Evolutionary conservation across 2,329 filamentous ascomycete genomes (phyloP).

Genomic region (Paramyrothecium roridum): DNA sequence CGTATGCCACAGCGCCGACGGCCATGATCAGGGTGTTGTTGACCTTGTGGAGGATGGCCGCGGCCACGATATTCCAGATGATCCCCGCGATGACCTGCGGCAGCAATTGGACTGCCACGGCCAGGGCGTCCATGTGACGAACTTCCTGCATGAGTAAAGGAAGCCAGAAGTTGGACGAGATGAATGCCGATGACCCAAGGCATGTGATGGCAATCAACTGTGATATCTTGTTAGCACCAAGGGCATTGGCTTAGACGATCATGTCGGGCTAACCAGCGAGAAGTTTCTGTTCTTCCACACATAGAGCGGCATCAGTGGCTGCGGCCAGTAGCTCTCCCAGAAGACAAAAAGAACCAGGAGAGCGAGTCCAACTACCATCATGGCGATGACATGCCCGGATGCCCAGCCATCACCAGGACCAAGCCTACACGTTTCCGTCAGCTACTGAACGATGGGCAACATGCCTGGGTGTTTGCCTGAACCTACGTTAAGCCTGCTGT

Average conservation of each 20-base stretch:
- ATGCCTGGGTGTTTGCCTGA: background rate
- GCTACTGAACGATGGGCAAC: background rate
- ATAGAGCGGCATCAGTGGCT: slow-evolving; percentile 50
- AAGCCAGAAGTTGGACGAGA: slow-evolving; percentile 59
- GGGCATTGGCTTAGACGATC: background rate
- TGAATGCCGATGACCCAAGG: slow-evolving; percentile 62
- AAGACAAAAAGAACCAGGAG: slow-evolving; percentile 55
- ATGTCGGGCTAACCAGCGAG: slow-evolving; percentile 44
- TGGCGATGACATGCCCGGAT: slow-evolving; percentile 57
- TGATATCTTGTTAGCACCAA: background rate
- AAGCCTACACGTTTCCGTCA: slow-evolving; percentile 37
- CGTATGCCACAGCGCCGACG: slow-evolving; percentile 34
- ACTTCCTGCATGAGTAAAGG: slow-evolving; percentile 63
- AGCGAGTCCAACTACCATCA: slow-evolving; percentile 57
- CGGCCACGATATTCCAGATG: slow-evolving; percentile 60
- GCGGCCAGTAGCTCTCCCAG: slow-evolving; percentile 55
- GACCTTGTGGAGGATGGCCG: slow-evolving; percentile 57
- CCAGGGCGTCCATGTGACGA: slow-evolving; percentile 47
- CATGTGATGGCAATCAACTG: slow-evolving; percentile 54
- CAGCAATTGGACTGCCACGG: slow-evolving; percentile 60
- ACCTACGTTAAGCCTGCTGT: slow-evolving; percentile 57
- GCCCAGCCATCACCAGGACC: slow-evolving; percentile 62
- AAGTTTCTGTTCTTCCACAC: slow-evolving; percentile 63
- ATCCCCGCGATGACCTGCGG: slow-evolving; percentile 64
- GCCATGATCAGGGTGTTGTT: slow-evolving; percentile 62